A percentile compares a stretch with the other conserved stretches of the same genome.
phyloP scores from a whole-genome alignment of 2,329 filamentous ascomycete species.

The Cladosporium sp. region DNA sequence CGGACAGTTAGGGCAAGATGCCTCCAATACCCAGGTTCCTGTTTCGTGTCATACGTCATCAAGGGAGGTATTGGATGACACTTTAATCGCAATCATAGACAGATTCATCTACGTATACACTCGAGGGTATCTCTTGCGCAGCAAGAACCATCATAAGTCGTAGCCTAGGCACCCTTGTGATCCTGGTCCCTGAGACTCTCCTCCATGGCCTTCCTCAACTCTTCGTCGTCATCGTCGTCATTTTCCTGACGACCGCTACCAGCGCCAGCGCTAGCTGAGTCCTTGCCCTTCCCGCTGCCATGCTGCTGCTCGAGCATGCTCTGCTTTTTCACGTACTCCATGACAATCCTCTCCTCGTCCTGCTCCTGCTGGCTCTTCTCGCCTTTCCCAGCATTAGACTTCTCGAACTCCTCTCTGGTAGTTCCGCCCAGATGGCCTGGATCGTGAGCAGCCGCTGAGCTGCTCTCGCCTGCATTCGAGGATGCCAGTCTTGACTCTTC shows the following conservation, averaged over 20 bases:
- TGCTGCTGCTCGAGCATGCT: slow-evolving; percentile 64
- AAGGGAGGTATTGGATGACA: too few species aligned
- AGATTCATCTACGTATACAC: too few species aligned
- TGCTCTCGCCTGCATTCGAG: slow-evolving; percentile 4
- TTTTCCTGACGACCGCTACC: background rate
- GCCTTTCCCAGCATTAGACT: slow-evolving; percentile 6
- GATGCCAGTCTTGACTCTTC: slow-evolving; percentile 13
- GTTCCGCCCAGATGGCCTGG: slow-evolving; percentile 26
- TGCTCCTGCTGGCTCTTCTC: slow-evolving; percentile 31
- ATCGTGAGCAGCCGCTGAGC: slow-evolving; percentile 20
- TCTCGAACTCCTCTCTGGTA: slow-evolving; percentile 22
- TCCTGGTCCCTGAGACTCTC: slow-evolving; percentile 45
- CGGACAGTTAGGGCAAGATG: too few species aligned
- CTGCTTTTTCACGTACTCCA: slow-evolving; percentile 75
- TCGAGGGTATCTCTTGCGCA: too few species aligned
- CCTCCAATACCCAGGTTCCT: too few species aligned
- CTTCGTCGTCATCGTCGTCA: slow-evolving; percentile 38
- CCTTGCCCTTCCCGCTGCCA: slow-evolving; percentile 17
- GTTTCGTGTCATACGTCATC: too few species aligned
- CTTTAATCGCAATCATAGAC: too few species aligned
- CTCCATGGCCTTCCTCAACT: slow-evolving; percentile 52
- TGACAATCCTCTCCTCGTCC: slow-evolving; percentile 66
- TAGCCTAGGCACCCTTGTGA: background rate
- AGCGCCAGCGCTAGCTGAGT: slow-evolving; percentile 7
- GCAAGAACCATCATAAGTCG: too few species aligned